Conservation (phyloP, 345 rosid species). For the Acer negundo region DNA sequence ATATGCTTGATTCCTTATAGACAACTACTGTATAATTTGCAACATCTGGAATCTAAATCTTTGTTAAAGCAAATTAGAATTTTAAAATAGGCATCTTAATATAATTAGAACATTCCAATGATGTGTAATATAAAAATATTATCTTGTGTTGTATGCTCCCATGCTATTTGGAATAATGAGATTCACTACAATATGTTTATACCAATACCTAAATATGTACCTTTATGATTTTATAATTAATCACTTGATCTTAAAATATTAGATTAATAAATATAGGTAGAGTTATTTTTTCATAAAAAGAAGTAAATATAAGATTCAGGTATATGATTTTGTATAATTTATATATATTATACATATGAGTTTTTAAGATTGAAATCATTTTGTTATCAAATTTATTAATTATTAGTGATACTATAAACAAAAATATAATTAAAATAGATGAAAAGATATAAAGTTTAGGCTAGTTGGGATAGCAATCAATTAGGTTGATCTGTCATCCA, state of each 20-base stretch:
- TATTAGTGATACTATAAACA: no score
- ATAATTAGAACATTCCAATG: neutral
- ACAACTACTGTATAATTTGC: no score
- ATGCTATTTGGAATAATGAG: neutral
- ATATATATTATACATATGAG: no score
- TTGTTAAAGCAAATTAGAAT: conserved; percentile 9
- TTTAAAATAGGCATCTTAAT: neutral
- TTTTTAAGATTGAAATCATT: neutral
- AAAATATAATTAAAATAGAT: neutral
- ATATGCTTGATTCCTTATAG: conserved; percentile 6
- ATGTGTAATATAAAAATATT: neutral
- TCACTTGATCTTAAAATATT: no score
- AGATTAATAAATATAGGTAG: no score
- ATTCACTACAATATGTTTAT: neutral
- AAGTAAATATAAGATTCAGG: no score
- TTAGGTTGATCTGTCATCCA: conserved; percentile 31
- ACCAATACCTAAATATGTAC: no score
- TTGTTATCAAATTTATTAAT: no score
- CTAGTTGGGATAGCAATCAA: neutral
- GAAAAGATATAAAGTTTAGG: neutral
- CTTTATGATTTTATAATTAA: no score
- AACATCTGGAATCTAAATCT: neutral
- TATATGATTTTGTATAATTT: no score
- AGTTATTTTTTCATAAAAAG: no score
- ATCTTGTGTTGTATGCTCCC: neutral